Evolutionary conservation across 495 filamentous ascomycete genomes (phyloP).

Genomic region (Thozetella sp.): DNA sequence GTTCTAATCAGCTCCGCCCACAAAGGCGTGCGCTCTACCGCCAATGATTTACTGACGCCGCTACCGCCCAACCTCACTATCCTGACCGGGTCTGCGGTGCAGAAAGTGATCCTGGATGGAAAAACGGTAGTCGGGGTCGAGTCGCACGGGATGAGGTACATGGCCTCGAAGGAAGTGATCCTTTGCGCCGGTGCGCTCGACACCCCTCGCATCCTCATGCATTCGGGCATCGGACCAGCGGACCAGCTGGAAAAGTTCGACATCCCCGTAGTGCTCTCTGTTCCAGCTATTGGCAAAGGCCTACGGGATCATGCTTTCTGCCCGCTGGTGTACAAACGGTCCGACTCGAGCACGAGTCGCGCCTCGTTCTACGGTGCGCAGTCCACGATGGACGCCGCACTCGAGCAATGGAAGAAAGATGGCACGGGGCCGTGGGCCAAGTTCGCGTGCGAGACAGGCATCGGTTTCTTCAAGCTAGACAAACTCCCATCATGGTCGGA

Average conservation of each 20-base stretch:
- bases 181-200: constrained; percentile 60
- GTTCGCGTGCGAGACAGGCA: constrained; percentile 37
- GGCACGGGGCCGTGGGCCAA: constrained; percentile 47
- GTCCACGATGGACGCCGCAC: constrained; percentile 36
- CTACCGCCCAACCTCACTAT: constrained; percentile 53
- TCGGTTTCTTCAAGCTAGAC: constrained; percentile 58
- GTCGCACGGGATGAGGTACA: constrained; percentile 32
- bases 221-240: constrained; percentile 63
- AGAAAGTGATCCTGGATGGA: constrained; percentile 50
- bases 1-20: constrained; percentile 47
- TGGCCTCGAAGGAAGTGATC: constrained; percentile 60
- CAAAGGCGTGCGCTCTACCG: constrained; percentile 51
- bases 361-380: constrained; percentile 27
- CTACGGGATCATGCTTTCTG: constrained; percentile 54
- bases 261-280: constrained; percentile 51
- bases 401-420: constrained; percentile 47
- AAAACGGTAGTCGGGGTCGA: constrained; percentile 54
- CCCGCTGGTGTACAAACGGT: constrained; percentile 23
- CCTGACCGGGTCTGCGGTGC: constrained; percentile 46
- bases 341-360: constrained; percentile 26
- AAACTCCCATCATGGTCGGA: constrained; percentile 32
- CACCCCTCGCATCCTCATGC: constrained; percentile 62
- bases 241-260: constrained; percentile 49
- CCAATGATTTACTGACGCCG: constrained; percentile 46
- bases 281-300: constrained; percentile 55